A percentile compares a stretch with the other conserved stretches of the same genome.
These are phyloP conservation scores for Aspergillus tubingensis DNA, from an alignment of 2,329 filamentous ascomycete species.

Conservation along the genomic window DNA sequence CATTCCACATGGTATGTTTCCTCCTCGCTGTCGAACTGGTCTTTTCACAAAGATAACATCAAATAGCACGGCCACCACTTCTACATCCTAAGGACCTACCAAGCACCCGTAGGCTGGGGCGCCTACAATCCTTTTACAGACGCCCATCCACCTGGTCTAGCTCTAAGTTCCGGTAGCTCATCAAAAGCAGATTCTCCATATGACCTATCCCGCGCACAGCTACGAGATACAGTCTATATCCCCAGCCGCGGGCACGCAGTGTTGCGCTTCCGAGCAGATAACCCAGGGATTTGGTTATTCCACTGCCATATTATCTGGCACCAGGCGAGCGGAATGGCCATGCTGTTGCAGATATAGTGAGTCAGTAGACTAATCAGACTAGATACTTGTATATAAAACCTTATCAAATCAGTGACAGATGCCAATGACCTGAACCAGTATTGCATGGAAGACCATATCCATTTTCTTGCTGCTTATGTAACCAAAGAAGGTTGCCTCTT, in stretches of 20 bases:
- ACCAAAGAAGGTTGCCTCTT: accelerated
- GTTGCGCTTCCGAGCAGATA: slow-evolving; percentile 57
- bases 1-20: slow-evolving; percentile 50
- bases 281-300: slow-evolving; percentile 54
- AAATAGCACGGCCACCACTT: slow-evolving; percentile 40
- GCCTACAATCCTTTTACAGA: slow-evolving; percentile 41
- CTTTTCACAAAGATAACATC: background rate
- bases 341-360: slow-evolving; percentile 30
- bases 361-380: no score
- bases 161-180: background rate
- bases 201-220: slow-evolving; percentile 40
- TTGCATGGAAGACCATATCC: no score
- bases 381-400: background rate
- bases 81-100: slow-evolving; percentile 33
- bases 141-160: slow-evolving; percentile 23
- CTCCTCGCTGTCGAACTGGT: background rate
- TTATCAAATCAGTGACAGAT: background rate
- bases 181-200: slow-evolving; percentile 15
- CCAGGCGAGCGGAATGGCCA: slow-evolving; percentile 48
- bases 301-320: slow-evolving; percentile 59
- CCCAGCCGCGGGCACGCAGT: slow-evolving; percentile 57
- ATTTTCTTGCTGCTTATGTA: background rate
- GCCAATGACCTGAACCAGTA: background rate
- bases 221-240: slow-evolving; percentile 58
- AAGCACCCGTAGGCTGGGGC: slow-evolving; percentile 37